Evolutionary conservation across 345 rosid genomes (phyloP).

Genomic region (Lenwebbia sp.): DNA sequence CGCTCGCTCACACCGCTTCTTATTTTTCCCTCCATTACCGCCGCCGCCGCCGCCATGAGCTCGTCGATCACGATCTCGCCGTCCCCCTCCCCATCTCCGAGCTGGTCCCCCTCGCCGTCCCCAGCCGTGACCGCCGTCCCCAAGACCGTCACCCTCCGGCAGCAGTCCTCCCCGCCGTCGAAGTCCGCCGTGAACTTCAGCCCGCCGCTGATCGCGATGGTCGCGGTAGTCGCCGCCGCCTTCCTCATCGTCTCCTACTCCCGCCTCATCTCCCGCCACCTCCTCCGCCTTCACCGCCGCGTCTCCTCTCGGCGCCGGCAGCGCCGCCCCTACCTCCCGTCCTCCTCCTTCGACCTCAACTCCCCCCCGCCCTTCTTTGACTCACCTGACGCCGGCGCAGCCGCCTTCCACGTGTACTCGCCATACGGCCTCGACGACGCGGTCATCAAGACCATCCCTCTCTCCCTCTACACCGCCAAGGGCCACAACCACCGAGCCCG

Average conservation of each 20-base stretch:
- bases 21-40: slow-evolving; percentile 7
- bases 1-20: not conserved
- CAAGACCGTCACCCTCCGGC: slow-evolving; percentile 8
- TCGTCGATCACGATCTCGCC: not conserved
- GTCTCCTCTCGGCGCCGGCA: slow-evolving; percentile 29
- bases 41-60: not conserved
- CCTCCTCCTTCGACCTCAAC: slow-evolving; percentile 35
- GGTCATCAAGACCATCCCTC: slow-evolving; percentile 73
- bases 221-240: slow-evolving; percentile 71
- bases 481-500: slow-evolving; percentile 7
- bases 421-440: slow-evolving; percentile 84
- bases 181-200: slow-evolving; percentile 61
- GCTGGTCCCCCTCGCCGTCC: not conserved
- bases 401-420: slow-evolving; percentile 31
- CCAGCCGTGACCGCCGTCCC: not conserved
- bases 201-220: slow-evolving; percentile 93
- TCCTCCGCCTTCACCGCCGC: slow-evolving; percentile 33
- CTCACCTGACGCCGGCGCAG: slow-evolving; percentile 34
- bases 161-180: not conserved
- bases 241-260: slow-evolving; percentile 66
- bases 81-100: not conserved
- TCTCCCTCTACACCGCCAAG: slow-evolving; percentile 43
- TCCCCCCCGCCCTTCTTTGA: slow-evolving; percentile 55
- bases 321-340: slow-evolving; percentile 26
- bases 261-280: slow-evolving; percentile 69